Percentiles rank a stretch among this genome's conserved stretches.
phyloP scores from a whole-genome alignment of 2,329 filamentous ascomycete genomes.

The Moelleriella libera region DNA sequence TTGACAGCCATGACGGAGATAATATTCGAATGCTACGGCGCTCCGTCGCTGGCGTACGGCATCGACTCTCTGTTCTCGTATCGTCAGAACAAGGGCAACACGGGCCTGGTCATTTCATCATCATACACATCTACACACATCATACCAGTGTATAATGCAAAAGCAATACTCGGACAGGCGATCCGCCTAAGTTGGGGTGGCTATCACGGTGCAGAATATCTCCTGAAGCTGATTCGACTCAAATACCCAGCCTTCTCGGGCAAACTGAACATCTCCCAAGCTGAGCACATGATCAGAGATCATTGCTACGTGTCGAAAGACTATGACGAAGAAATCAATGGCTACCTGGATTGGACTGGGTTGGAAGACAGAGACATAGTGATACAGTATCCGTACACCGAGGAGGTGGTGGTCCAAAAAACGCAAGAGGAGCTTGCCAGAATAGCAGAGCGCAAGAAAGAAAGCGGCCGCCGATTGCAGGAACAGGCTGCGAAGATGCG shows the following conservation, averaged over 20 bases:
- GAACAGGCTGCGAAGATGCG: conserved; percentile 97
- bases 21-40: conserved; percentile 88
- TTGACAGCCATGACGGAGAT: conserved; percentile 84
- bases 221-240: conserved; percentile 74
- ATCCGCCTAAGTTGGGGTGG: conserved; percentile 92
- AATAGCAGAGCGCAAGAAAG: conserved; percentile 87
- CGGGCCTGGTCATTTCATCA: conserved; percentile 79
- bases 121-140: conserved; percentile 91
- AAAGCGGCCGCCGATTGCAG: conserved; percentile 80
- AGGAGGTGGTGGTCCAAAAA: conserved; percentile 82
- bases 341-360: conserved; percentile 80
- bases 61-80: conserved; percentile 97
- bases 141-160: conserved; percentile 81
- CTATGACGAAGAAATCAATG: conserved; percentile 64
- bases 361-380: conserved; percentile 80
- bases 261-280: conserved; percentile 74
- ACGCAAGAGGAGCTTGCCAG: conserved; percentile 83
- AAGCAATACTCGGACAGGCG: conserved; percentile 71
- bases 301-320: conserved; percentile 82
- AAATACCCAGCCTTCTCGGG: conserved; percentile 87
- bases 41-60: conserved; percentile 80
- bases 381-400: conserved; percentile 85
- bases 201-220: conserved; percentile 76
- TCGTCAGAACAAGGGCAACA: conserved; percentile 75
- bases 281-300: conserved; percentile 73